Evolutionary conservation across 1,139 yeast species (phyloP).

Genomic region (Nakaseomyces bracarensis): DNA sequence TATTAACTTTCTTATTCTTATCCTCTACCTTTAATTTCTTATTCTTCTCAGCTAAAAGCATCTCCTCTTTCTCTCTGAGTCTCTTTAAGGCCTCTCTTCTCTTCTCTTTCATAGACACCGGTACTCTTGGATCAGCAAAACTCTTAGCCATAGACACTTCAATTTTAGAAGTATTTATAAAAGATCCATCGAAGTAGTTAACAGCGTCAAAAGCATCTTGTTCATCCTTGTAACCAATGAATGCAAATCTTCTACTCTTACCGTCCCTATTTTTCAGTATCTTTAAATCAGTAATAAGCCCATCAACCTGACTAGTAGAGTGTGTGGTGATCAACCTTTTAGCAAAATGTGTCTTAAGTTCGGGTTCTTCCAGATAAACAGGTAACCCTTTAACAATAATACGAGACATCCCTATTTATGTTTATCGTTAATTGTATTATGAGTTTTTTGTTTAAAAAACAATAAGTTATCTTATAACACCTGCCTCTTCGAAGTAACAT

Average conservation of each 20-base stretch:
- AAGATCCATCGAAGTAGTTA: slow-evolving; percentile 64
- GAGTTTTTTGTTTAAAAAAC: not conserved
- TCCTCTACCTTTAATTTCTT: slow-evolving; percentile 27
- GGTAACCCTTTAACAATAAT: slow-evolving; percentile 94
- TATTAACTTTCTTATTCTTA: slow-evolving; percentile 29
- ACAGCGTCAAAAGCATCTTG: slow-evolving; percentile 77
- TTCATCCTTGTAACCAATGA: slow-evolving; percentile 68
- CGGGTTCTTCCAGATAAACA: slow-evolving; percentile 65
- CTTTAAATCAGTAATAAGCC: slow-evolving; percentile 76
- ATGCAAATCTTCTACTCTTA: slow-evolving; percentile 86
- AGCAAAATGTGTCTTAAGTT: slow-evolving; percentile 59
- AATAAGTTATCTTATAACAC: not conserved
- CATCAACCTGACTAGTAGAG: slow-evolving; percentile 17
- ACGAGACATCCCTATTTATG: slow-evolving; percentile 60
- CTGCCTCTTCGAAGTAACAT: no score
- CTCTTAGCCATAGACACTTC: slow-evolving; percentile 78
- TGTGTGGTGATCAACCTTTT: slow-evolving; percentile 38
- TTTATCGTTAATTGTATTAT: not conserved
- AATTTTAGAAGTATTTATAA: slow-evolving; percentile 72
- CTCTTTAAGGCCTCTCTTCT: slow-evolving; percentile 48
- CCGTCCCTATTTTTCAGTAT: slow-evolving; percentile 75
- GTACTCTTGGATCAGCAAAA: slow-evolving; percentile 73
- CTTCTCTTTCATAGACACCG: slow-evolving; percentile 62
- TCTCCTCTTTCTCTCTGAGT: slow-evolving; percentile 48
- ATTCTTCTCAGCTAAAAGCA: slow-evolving; percentile 37